These are phyloP conservation scores for Paramarasmius palmivorus DNA, from an alignment of 1,284 basidiomycete genomes.

Conservation along the genomic window DNA sequence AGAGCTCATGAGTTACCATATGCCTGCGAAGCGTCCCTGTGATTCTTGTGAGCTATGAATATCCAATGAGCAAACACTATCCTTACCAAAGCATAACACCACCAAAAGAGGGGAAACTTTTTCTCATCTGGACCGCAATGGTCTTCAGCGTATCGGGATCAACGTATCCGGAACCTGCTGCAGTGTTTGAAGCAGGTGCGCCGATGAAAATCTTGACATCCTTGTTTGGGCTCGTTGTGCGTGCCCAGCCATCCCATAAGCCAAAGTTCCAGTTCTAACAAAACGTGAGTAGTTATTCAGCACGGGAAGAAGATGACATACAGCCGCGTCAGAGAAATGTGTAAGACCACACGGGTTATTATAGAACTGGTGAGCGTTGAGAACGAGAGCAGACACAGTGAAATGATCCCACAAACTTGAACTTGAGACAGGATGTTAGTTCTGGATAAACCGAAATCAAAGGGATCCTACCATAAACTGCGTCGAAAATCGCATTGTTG, in stretches of 20 bases:
- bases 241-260: conserved; percentile 56
- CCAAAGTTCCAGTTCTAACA: conserved; percentile 54
- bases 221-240: conserved; percentile 51
- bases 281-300: not conserved
- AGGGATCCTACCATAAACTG: conserved; percentile 60
- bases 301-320: conserved; percentile 23
- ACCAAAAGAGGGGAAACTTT: conserved; percentile 69
- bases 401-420: conserved; percentile 21
- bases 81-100: conserved; percentile 76
- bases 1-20: not conserved
- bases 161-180: conserved; percentile 60
- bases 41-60: not conserved
- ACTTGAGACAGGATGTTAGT: conserved; percentile 15
- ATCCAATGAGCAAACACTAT: not conserved
- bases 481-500: conserved; percentile 55
- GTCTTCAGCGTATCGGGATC: conserved; percentile 44
- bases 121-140: conserved; percentile 55
- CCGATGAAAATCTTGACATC: conserved; percentile 66
- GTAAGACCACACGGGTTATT: conserved; percentile 53
- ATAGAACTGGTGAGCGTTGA: conserved; percentile 31
- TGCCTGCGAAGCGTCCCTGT: conserved; percentile 30
- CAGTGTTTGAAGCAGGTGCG: conserved; percentile 53
- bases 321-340: conserved; percentile 39
- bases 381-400: conserved; percentile 11
- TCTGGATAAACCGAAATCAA: not conserved